phyloP scores from a whole-genome alignment of 495 filamentous ascomycete genomes.

The Physcia stellaris region DNA sequence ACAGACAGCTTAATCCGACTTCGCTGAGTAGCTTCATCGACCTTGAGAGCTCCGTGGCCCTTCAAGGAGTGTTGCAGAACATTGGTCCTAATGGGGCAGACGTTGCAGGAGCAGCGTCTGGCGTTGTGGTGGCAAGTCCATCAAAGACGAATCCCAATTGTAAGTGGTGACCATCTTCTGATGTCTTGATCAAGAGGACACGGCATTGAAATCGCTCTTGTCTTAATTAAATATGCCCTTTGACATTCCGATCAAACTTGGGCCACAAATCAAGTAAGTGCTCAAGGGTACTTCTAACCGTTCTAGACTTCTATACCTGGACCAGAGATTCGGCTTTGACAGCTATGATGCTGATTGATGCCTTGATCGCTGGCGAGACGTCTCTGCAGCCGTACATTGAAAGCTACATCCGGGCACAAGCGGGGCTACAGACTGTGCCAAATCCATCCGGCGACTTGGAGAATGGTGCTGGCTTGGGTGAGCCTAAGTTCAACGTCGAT shows the following conservation, averaged over 20 bases:
- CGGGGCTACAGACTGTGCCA: conserved; percentile 34
- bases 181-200: too few species aligned
- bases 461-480: conserved; percentile 39
- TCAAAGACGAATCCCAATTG: conserved; percentile 40
- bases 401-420: conserved; percentile 40
- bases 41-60: conserved; percentile 36
- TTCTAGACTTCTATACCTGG: conserved; percentile 45
- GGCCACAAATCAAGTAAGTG: too few species aligned
- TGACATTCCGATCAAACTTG: too few species aligned
- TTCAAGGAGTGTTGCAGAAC: conserved; percentile 43
- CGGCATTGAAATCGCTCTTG: too few species aligned
- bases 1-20: too few species aligned
- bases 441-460: conserved; percentile 41
- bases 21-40: too few species aligned
- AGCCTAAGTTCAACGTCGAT: conserved; percentile 47
- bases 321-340: conserved; percentile 45
- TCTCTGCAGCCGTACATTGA: conserved; percentile 30
- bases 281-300: too few species aligned
- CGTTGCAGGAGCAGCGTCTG: conserved; percentile 31
- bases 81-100: conserved; percentile 37
- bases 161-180: conserved; percentile 16
- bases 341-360: conserved; percentile 39
- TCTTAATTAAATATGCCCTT: too few species aligned
- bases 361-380: conserved; percentile 29
- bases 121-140: conserved; percentile 42